Evolutionary conservation across 2,329 filamentous ascomycete genomes (phyloP), one percentile per base, ranked within the genome.

Genomic region (Colletotrichum orbiculare): DNA sequence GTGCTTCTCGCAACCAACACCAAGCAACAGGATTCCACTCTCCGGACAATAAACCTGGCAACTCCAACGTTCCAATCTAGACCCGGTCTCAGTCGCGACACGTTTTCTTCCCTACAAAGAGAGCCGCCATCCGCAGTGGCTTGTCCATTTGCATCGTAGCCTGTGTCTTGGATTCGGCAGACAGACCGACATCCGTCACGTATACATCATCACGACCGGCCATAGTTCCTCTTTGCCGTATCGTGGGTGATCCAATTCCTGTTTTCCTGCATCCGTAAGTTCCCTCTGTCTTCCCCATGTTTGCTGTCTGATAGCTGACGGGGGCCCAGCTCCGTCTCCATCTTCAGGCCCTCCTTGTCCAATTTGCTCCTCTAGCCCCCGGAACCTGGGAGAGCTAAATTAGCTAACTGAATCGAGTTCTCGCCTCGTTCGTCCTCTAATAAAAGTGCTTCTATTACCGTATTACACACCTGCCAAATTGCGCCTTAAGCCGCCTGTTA

Each of bases 361-460:
- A 56, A 62, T 56, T 65, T 65, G 58, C 56, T 37, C 52, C 42
- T 25, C 41, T 41, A 46, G 39, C 45, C 57, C 52, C 58, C 52
- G 47, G 58, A 48, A 66, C 63, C 53, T 53, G 41, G 47, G 13
- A 65, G 56, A 66, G 63, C 53, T 48, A 66, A 53, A 63, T 63
- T 57, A 53, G 52, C 63, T 56, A 65, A 62, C 62, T 65, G 42
- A 65, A 65, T 56, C 41, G 34, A 65, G 58, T 52, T 41, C 45
- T 41, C 57, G 12, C 33, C 54, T 43, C 39, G 54, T 37, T 65
- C 52, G 34, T 66, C 63, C 58, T 63, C 63, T 63, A 66, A 63
- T 66, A 48, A 63, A 63, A 66, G 46, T 62, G 39, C 47, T 62
- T 63, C 58, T 53, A 63, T 66, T 66, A 54, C 47, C 38, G 63